Conservation (phyloP, 306 rosid genomes). For the Castanea mollissima region DNA sequence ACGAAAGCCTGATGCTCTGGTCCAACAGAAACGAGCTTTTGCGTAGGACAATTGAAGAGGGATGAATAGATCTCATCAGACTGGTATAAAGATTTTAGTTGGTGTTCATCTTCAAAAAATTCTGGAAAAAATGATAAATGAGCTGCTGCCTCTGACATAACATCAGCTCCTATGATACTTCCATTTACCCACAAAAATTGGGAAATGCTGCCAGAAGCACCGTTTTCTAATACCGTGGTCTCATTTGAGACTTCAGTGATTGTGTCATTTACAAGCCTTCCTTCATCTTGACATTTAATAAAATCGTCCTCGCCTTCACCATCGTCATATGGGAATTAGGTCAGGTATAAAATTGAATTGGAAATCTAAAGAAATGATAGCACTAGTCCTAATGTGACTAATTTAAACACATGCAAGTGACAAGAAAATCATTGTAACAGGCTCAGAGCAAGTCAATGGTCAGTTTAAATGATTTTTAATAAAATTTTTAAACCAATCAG, state of each 20-base stretch:
- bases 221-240: conserved; percentile 5
- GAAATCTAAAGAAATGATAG: neutral
- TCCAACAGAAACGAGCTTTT: conserved; percentile 33
- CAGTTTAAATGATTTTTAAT: neutral
- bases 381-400: neutral
- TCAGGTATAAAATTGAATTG: conserved; percentile 11
- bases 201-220: conserved; percentile 24
- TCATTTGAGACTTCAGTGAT: conserved; percentile 11
- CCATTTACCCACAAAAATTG: conserved; percentile 24
- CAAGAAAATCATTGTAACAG: neutral
- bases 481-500: neutral
- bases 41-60: conserved; percentile 23
- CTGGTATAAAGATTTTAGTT: conserved; percentile 16
- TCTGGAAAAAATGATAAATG: conserved; percentile 38
- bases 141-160: conserved; percentile 28
- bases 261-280: conserved; percentile 10
- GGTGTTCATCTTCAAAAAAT: conserved; percentile 25
- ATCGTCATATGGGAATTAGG: conserved; percentile 19
- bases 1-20: conserved; percentile 36
- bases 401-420: neutral
- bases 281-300: conserved; percentile 21
- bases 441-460: neutral
- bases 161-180: conserved; percentile 13
- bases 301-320: conserved; percentile 25
- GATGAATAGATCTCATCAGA: conserved; percentile 23